Evolutionary conservation across 2,329 filamentous ascomycete genomes (phyloP).

Genomic region (Colletotrichum somersetense): DNA sequence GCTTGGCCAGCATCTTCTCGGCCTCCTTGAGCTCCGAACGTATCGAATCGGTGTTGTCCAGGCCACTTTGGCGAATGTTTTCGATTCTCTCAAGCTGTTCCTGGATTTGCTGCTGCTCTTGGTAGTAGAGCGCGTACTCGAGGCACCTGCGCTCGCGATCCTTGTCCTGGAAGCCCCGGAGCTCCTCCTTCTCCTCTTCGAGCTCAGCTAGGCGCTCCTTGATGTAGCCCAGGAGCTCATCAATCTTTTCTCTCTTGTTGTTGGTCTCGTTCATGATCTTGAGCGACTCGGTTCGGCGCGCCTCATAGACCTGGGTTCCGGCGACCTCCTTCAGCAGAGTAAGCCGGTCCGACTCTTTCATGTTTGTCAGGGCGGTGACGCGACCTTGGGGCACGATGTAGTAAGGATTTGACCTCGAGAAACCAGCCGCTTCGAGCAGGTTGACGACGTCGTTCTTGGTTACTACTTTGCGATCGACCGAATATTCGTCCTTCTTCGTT

Average conservation of each 20-base stretch:
- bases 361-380: slow-evolving; percentile 95
- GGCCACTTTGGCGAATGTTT: slow-evolving; percentile 81
- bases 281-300: slow-evolving; percentile 87
- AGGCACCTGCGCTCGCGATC: slow-evolving; percentile 92
- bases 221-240: slow-evolving; percentile 91
- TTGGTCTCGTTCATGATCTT: slow-evolving; percentile 98
- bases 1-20: slow-evolving; percentile 81
- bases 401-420: slow-evolving; percentile 97
- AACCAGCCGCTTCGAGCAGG: slow-evolving; percentile 93
- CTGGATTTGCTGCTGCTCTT: slow-evolving; percentile 85
- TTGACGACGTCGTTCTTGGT: slow-evolving; percentile 96
- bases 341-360: slow-evolving; percentile 94
- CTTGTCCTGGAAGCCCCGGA: slow-evolving; percentile 93
- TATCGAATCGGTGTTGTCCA: slow-evolving; percentile 86
- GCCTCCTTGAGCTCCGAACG: slow-evolving; percentile 81
- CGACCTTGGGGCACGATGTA: slow-evolving; percentile 99
- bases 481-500: slow-evolving; percentile 98
- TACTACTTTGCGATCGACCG: slow-evolving; percentile 94
- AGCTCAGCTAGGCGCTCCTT: slow-evolving; percentile 89
- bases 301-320: slow-evolving; percentile 96
- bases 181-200: slow-evolving; percentile 96
- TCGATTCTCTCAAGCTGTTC: slow-evolving; percentile 86
- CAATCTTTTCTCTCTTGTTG: slow-evolving; percentile 94
- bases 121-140: slow-evolving; percentile 93
- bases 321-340: slow-evolving; percentile 97